These are phyloP conservation scores for Hanseniaspora taiwanica DNA, from an alignment of 805 yeast species.

Conservation along the genomic window DNA sequence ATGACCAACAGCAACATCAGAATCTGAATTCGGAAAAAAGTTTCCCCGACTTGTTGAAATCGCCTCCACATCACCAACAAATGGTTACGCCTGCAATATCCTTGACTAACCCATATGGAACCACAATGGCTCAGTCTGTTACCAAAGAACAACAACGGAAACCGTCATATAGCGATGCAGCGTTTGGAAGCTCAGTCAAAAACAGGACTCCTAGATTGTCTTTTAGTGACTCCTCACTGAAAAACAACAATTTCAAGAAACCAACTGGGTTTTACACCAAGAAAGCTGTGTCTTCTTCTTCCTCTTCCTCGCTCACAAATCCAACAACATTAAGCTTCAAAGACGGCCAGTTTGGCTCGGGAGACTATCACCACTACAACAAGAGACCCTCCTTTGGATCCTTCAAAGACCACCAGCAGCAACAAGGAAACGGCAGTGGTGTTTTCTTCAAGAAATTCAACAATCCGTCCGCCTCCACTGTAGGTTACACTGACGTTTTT, in stretches of 20 bases:
- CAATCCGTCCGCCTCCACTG: background rate
- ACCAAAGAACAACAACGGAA: no score
- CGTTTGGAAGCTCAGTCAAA: background rate
- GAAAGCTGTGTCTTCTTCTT: background rate
- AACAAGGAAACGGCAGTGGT: no score
- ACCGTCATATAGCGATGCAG: no score
- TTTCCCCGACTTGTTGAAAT: slow-evolving; percentile 19
- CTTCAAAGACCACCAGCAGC: background rate
- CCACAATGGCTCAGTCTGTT: no score
- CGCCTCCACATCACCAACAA: slow-evolving; percentile 10
- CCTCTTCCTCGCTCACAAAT: no score
- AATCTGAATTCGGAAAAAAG: slow-evolving; percentile 9
- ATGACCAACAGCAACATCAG: slow-evolving; percentile 8
- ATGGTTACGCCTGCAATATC: background rate
- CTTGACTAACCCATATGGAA: background rate
- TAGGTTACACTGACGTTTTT: background rate
- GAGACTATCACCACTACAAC: background rate
- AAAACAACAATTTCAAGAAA: no score
- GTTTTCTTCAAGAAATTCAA: no score
- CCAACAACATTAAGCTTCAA: background rate
- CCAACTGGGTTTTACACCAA: background rate
- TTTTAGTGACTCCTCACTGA: background rate
- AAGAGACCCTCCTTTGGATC: background rate
- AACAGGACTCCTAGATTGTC: background rate
- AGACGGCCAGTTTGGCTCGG: background rate